Evolutionary conservation across 495 filamentous ascomycete genomes (phyloP), one percentile per base, ranked within the genome.

Genomic region (Mytilinidion resinicola): DNA sequence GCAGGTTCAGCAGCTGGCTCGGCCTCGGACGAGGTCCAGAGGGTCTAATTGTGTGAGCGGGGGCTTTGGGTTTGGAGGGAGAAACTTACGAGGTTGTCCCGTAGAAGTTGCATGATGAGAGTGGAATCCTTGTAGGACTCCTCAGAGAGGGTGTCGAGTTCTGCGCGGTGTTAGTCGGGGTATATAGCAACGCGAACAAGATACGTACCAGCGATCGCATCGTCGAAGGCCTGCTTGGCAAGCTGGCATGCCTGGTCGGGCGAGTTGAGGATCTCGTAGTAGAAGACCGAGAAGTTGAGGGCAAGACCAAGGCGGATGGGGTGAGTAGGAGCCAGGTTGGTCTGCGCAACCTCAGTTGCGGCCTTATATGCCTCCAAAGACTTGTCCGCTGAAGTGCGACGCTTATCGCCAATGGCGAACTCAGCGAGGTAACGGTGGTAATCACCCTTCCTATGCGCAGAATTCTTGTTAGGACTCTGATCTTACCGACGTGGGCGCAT

Each of bases 121-220:
- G 93, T 98, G 42, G 92, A 96, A 79, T 98, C 93, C 84, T 97
- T 97, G 87, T 98, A 98, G 85, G 90, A 96, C 83, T 98, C 93
- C 83, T 98, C 93, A 75, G 89, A 95, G 56, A 98, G 79, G 69
- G 93, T 97, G 73, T 98, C 93, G 57, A 98, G 89, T 81, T 98
- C 92, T 95, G 76, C 42, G 69, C 3, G 25, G 25, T 30, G 25
- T 30, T 30, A 30, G 6, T 30, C 25, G 25, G 6, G 25, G 2
- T 30, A 3, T 30, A 30, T 30, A 30, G 25, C 25, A 30, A 30
- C 25, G 25, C 25, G 25, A 30, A 30, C 11, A 39, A 5, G 15
- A 9, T 15, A 65, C 70, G 33, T 63, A 73, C 70, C 72, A 43
- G 93, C 93, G 74, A 98, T 98, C 61, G 93, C 93, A 73, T 98